Evolutionary conservation across 805 yeast species (phyloP), one percentile per base, ranked within the genome.

Genomic region (Ogataea dorogensis): DNA sequence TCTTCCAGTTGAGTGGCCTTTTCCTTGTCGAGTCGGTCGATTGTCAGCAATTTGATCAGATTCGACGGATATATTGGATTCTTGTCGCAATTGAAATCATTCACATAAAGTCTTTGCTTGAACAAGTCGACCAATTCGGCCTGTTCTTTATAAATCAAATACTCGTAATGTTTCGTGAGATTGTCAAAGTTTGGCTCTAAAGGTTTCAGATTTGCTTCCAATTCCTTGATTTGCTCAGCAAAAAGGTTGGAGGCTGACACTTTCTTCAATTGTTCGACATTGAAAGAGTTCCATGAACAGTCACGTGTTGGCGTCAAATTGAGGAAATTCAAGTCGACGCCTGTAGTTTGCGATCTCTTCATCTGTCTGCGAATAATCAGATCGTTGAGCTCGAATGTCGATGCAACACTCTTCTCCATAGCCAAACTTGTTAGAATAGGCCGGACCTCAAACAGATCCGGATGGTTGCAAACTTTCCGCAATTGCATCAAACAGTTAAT

Each of bases 401-500:
- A 63, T 3, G 73, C 64, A 5, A 85, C 87, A 1, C 87, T 75
- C 30, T 69, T 68, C 2, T 77, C 76, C 68, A 88, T 67, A 0
- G 91, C 84, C 56, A 86, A 81, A 2, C 98, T 89, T 0, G 98
- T 93, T 25, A 86, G 74, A 47, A 93, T 86, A 0, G 98, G 98
- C 41, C 98, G 71, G 5, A 89, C 96, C 58, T 93, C 98, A 63
- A 93, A 94, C 42, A 93, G 64, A 64, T 93, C 97, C 0, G 96
- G 96, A 60, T 89, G 98, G 53, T 89, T 89, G 65, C 97, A 88
- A 18, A 89, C 97, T 59, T 93, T 93, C 53, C 99, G 77, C 52
- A 93, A 67, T 60, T 93, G 99, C 99, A 93, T 93, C 64, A 93
- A 71, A 68, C 98, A 93, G 54, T 94, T 93, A 51, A 93, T 89